phyloP scores from a whole-genome alignment of 768 basidiomycete genomes.

The Mycena albidolilacea region DNA sequence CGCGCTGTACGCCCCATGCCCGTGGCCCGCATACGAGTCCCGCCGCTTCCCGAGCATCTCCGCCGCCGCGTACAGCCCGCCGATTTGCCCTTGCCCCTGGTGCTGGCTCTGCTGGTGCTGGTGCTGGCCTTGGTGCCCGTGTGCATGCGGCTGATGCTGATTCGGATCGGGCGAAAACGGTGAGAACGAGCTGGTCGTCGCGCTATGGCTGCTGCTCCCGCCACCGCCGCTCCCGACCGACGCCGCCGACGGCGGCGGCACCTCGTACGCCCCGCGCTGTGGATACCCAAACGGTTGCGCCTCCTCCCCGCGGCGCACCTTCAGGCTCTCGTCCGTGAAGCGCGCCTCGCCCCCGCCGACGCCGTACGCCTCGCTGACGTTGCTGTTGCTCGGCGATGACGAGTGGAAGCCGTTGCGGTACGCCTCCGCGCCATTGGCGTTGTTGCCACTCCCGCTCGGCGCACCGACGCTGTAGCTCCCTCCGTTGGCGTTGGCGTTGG shows the following conservation, averaged over 20 bases:
- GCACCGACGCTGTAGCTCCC: neutral
- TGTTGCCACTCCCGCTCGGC: no score
- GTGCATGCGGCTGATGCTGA: constrained; percentile 31
- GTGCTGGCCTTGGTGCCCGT: constrained; percentile 16
- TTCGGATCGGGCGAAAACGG: constrained; percentile 59
- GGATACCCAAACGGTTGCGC: constrained; percentile 29
- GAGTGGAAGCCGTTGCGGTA: constrained; percentile 42
- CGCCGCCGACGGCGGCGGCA: constrained; percentile 21
- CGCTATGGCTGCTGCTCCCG: no score
- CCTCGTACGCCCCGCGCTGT: constrained; percentile 33
- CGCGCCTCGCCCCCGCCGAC: constrained; percentile 31
- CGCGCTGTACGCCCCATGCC: constrained; percentile 51
- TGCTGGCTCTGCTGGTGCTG: constrained; percentile 41
- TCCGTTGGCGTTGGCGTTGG: neutral
- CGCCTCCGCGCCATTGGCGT: neutral
- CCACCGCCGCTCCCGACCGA: no score
- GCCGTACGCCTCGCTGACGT: no score
- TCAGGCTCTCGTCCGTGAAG: constrained; percentile 45
- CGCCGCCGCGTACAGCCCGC: constrained; percentile 32
- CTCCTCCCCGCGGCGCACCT: constrained; percentile 34
- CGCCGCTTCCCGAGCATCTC: constrained; percentile 48
- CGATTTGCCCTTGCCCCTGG: neutral
- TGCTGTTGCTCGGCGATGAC: no score
- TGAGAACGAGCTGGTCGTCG: no score
- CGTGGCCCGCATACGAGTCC: constrained; percentile 47